These are phyloP conservation scores for Lophiostoma macrostomum DNA, from an alignment of 495 filamentous ascomycete genomes.

Conservation along the genomic window DNA sequence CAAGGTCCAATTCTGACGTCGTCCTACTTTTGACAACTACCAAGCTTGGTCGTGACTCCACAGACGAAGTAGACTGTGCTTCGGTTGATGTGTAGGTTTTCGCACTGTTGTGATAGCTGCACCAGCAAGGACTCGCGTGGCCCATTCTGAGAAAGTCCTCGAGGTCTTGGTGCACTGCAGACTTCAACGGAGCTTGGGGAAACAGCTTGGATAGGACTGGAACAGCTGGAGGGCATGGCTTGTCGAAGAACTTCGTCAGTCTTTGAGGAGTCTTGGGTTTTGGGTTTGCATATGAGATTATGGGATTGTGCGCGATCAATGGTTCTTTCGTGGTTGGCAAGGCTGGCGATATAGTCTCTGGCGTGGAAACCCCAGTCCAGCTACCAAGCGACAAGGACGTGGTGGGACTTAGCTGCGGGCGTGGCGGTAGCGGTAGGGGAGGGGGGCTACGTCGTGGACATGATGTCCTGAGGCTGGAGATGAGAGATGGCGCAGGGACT, in stretches of 20 bases:
- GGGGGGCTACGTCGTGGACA: not conserved
- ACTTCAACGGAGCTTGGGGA: not conserved
- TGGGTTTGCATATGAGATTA: not conserved
- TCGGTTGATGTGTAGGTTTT: too few species aligned
- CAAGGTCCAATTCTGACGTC: not conserved
- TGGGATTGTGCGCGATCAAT: not conserved
- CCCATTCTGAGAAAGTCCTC: constrained; percentile 33
- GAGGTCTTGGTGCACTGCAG: constrained; percentile 1
- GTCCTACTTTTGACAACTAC: too few species aligned
- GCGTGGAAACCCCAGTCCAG: too few species aligned
- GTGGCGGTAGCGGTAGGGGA: constrained; percentile 9
- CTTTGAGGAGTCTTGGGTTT: not conserved
- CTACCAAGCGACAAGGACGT: not conserved
- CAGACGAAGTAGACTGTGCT: too few species aligned
- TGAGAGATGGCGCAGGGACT: not conserved
- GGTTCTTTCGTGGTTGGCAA: too few species aligned
- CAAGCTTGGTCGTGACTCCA: too few species aligned
- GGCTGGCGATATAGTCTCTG: not conserved
- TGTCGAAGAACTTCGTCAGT: too few species aligned
- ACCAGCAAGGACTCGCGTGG: constrained; percentile 34
- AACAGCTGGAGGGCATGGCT: not conserved
- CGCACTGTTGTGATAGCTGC: constrained; percentile 6
- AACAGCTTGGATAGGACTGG: not conserved
- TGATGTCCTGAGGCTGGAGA: not conserved
- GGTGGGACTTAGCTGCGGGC: not conserved